Evolutionary conservation across 1,284 basidiomycete species (phyloP).

Genomic region (Boletus holoroseus): DNA sequence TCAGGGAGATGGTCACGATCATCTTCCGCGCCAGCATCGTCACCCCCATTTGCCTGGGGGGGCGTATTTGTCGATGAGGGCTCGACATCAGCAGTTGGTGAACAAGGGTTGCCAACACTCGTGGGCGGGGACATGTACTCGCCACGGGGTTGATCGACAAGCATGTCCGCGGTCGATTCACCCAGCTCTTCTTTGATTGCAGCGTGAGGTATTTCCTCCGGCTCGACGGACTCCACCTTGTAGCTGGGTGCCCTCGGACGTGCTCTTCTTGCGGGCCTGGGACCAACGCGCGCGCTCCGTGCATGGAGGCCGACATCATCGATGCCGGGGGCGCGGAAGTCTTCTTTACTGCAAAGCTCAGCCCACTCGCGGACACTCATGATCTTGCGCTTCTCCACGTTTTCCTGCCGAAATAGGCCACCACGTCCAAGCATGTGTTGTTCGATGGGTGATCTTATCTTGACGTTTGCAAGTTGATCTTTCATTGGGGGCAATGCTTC

Average conservation of each 20-base stretch:
- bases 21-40: slow-evolving; percentile 16
- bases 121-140: slow-evolving; percentile 29
- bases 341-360: slow-evolving; percentile 69
- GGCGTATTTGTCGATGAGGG: not conserved
- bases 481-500: slow-evolving; percentile 65
- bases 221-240: slow-evolving; percentile 26
- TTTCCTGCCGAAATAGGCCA: slow-evolving; percentile 87
- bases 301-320: slow-evolving; percentile 58
- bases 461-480: slow-evolving; percentile 63
- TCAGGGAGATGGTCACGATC: slow-evolving; percentile 12
- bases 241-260: slow-evolving; percentile 15
- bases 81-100: slow-evolving; percentile 19
- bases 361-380: slow-evolving; percentile 86
- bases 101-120: slow-evolving; percentile 23
- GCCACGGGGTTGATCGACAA: slow-evolving; percentile 2
- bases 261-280: slow-evolving; percentile 19
- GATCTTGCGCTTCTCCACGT: slow-evolving; percentile 80
- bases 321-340: slow-evolving; percentile 64
- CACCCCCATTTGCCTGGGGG: slow-evolving; percentile 5
- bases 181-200: slow-evolving; percentile 30
- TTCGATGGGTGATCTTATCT: slow-evolving; percentile 83
- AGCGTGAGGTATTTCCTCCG: slow-evolving; percentile 16
- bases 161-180: slow-evolving; percentile 25
- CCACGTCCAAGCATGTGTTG: slow-evolving; percentile 84
- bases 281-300: slow-evolving; percentile 37